A percentile compares a stretch with the other conserved stretches of the same genome.
Evolutionary conservation across 2,329 filamentous ascomycete genomes (phyloP).

Genomic region (Paraphaeosphaeria sporulosa): DNA sequence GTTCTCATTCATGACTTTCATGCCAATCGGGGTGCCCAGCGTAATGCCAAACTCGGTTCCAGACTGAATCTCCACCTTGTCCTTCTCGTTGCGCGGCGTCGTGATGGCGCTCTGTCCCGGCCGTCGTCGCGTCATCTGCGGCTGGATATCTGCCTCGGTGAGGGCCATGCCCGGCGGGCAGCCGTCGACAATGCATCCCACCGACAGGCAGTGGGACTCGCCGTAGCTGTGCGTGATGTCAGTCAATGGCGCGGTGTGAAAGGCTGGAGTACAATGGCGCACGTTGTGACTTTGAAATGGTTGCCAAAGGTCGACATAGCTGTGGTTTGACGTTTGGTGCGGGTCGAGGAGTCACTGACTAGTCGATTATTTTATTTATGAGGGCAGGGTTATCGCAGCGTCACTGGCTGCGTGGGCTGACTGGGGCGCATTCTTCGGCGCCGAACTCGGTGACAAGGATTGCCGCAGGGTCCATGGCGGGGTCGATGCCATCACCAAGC

Average conservation of each 20-base stretch:
- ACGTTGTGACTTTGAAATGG: slow-evolving; percentile 84
- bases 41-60: slow-evolving; percentile 91
- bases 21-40: slow-evolving; percentile 86
- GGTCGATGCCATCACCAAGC: neutral
- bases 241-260: slow-evolving; percentile 20
- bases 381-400: neutral
- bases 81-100: slow-evolving; percentile 92
- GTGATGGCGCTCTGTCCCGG: slow-evolving; percentile 91
- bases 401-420: slow-evolving; percentile 4
- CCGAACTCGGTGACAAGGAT: slow-evolving; percentile 6
- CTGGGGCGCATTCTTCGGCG: neutral
- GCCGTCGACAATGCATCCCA: slow-evolving; percentile 94
- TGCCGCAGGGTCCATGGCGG: slow-evolving; percentile 1
- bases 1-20: slow-evolving; percentile 90
- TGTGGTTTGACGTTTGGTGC: slow-evolving; percentile 5
- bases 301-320: slow-evolving; percentile 79
- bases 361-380: slow-evolving; percentile 11
- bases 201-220: slow-evolving; percentile 89
- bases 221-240: slow-evolving; percentile 65
- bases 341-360: slow-evolving; percentile 12
- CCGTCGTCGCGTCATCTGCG: slow-evolving; percentile 88
- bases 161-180: slow-evolving; percentile 87
- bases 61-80: slow-evolving; percentile 89
- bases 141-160: slow-evolving; percentile 87
- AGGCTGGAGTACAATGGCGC: slow-evolving; percentile 46